Evolutionary conservation across 768 basidiomycete genomes (phyloP).

Genomic region (Lyophyllum atratum): DNA sequence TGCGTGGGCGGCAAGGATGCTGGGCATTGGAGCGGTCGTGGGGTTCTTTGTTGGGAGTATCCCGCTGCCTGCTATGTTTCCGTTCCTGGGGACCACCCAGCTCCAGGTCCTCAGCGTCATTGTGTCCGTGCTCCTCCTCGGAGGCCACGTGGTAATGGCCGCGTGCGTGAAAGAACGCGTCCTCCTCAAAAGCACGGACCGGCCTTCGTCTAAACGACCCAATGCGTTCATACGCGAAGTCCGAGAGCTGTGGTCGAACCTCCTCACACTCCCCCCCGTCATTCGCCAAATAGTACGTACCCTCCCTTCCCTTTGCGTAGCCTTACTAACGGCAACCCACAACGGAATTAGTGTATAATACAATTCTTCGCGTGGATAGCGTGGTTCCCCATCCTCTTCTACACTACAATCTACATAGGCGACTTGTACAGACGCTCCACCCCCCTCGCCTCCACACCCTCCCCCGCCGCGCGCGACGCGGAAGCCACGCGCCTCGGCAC

Average conservation of each 20-base stretch:
- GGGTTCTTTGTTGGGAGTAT: slow-evolving; percentile 90
- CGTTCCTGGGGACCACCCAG: slow-evolving; percentile 78
- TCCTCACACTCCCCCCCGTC: slow-evolving; percentile 64
- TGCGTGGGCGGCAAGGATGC: slow-evolving; percentile 96
- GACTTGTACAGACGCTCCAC: slow-evolving; percentile 73
- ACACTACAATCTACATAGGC: slow-evolving; percentile 84
- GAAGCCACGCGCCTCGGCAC: slow-evolving; percentile 85
- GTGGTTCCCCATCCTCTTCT: slow-evolving; percentile 94
- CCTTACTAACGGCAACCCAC: not conserved
- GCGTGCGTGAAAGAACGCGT: slow-evolving; percentile 72
- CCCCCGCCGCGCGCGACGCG: slow-evolving; percentile 42
- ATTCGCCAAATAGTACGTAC: slow-evolving; percentile 82
- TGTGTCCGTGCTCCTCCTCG: slow-evolving; percentile 66
- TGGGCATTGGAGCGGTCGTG: slow-evolving; percentile 80
- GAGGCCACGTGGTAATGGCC: slow-evolving; percentile 65
- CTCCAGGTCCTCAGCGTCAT: slow-evolving; percentile 80
- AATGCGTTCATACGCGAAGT: slow-evolving; percentile 46
- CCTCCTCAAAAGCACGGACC: slow-evolving; percentile 40
- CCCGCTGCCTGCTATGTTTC: slow-evolving; percentile 67
- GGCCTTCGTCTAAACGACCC: slow-evolving; percentile 20
- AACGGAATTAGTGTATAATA: slow-evolving; percentile 58
- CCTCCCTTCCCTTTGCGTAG: not conserved
- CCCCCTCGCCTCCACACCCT: slow-evolving; percentile 20
- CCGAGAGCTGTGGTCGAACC: slow-evolving; percentile 70
- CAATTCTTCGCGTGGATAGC: slow-evolving; percentile 86